Conservation (phyloP, 2,329 filamentous ascomycete species). For the Beauveria rudraprayagi region DNA sequence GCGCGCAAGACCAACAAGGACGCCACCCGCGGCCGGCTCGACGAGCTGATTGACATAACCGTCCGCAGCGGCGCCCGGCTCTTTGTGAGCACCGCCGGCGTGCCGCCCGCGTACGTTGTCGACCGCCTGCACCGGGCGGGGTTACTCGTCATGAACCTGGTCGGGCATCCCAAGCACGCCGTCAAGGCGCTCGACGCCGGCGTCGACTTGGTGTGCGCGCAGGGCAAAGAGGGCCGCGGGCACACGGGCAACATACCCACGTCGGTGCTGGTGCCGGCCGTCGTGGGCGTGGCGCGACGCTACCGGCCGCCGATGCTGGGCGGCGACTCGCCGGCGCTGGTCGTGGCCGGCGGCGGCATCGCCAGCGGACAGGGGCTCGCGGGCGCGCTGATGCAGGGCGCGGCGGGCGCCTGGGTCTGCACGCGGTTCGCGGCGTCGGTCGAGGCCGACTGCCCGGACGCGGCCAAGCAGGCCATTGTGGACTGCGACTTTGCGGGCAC, state of each 20-base stretch:
- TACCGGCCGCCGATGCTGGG: slow-evolving; percentile 64
- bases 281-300: slow-evolving; percentile 69
- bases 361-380: slow-evolving; percentile 74
- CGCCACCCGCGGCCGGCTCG: slow-evolving; percentile 81
- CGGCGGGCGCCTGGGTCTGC: slow-evolving; percentile 85
- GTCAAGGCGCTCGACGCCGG: slow-evolving; percentile 79
- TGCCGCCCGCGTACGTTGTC: slow-evolving; percentile 67
- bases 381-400: slow-evolving; percentile 77
- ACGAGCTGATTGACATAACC: slow-evolving; percentile 79
- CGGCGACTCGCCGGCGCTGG: slow-evolving; percentile 58
- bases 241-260: slow-evolving; percentile 85
- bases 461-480: slow-evolving; percentile 80
- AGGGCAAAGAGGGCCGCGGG: slow-evolving; percentile 90
- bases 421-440: slow-evolving; percentile 82
- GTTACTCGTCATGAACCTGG: slow-evolving; percentile 94
- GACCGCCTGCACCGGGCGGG: slow-evolving; percentile 69
- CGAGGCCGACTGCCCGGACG: slow-evolving; percentile 71
- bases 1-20: slow-evolving; percentile 92
- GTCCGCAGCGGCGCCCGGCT: slow-evolving; percentile 73
- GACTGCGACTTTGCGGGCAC: slow-evolving; percentile 71
- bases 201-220: slow-evolving; percentile 85
- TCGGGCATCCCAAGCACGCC: slow-evolving; percentile 88
- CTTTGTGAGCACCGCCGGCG: slow-evolving; percentile 83
- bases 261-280: slow-evolving; percentile 76
- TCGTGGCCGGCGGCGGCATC: slow-evolving; percentile 85